Evolutionary conservation across 257 asterid genomes (phyloP), one percentile per base, ranked within the genome.

Genomic region (Thymus quinquecostatus): DNA sequence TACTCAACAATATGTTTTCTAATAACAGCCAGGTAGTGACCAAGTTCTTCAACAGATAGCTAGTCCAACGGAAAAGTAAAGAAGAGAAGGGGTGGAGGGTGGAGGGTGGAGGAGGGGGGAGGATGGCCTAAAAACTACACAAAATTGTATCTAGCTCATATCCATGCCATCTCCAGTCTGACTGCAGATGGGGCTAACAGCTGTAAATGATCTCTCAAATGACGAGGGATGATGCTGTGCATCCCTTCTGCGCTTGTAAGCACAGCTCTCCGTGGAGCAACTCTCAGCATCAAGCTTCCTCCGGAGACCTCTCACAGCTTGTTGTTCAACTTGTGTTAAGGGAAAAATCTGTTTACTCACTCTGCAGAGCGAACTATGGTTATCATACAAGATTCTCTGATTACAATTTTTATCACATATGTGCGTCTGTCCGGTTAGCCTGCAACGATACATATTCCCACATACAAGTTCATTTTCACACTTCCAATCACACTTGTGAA

Each of bases 401-500:
- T 82, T 89, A 87, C 97, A 91, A 85, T 91, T 91, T 86, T 81
- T 89, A 96, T 91, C 97, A 71, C 97, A 89, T 69, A 91, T 84
- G 86, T 91, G 97, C 13, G 87, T 87, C 88, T 83, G 79, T 29
- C 92, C 91, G 68, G 97, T 91, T 81, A 91, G 83, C 75, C 79
- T 82, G 97, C 97, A 89, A 78, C 96, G 89, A 64, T 82, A 91
- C 89, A 91, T 86, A 81, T 91, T 91, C 70, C 96, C 97, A 65
- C 89, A 91, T 41, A 91, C 87, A 49, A 74, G 84, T 76, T 91
- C 96, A 68, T 88, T 91, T 73, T 75, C 86, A 83, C 97, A 91
- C 78, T 88, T 91, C 96, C 95, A 88, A 72, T 91, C 97, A 73
- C 97, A 91, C 76, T 91, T 91, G 95, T 91, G 97, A 68, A 81